These are phyloP conservation scores for Auricularia auricula-judae DNA, from an alignment of 768 basidiomycete genomes.

Conservation along the genomic window DNA sequence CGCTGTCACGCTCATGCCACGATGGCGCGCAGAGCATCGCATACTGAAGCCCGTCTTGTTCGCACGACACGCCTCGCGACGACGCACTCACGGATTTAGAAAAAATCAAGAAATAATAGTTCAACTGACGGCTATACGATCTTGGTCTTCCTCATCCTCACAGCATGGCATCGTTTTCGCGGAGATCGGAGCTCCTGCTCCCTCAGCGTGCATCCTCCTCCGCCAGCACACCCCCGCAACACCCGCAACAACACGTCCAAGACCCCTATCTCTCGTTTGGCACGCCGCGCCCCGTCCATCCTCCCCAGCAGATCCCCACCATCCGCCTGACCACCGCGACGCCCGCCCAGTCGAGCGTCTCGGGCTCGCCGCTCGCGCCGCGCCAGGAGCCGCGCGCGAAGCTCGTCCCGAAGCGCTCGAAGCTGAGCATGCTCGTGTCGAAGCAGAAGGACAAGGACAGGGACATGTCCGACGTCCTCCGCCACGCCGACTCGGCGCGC, in stretches of 20 bases:
- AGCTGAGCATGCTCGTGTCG: constrained; percentile 34
- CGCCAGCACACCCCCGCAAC: constrained; percentile 18
- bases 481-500: constrained; percentile 15
- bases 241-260: not conserved
- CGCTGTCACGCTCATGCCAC: not conserved
- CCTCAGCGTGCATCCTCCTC: constrained; percentile 2
- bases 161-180: not conserved
- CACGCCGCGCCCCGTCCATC: not conserved
- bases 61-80: not conserved
- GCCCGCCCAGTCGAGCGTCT: constrained; percentile 37
- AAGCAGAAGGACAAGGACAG: constrained; percentile 17
- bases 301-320: constrained; percentile 30
- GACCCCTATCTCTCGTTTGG: not conserved
- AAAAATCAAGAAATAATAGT: not conserved
- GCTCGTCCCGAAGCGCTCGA: constrained; percentile 67
- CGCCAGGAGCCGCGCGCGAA: constrained; percentile 24
- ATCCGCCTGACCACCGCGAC: constrained; percentile 63
- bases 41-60: not conserved
- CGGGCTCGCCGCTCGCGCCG: constrained; percentile 21
- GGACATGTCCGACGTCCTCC: constrained; percentile 45
- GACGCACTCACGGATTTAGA: not conserved
- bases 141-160: not conserved
- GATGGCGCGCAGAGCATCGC: not conserved
- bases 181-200: not conserved
- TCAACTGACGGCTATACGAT: not conserved